A percentile compares a stretch with the other conserved stretches of the same genome.
Conservation (phyloP, 192 early-diverging fungal genomes). For the Tieghemiomyces parasiticus region DNA sequence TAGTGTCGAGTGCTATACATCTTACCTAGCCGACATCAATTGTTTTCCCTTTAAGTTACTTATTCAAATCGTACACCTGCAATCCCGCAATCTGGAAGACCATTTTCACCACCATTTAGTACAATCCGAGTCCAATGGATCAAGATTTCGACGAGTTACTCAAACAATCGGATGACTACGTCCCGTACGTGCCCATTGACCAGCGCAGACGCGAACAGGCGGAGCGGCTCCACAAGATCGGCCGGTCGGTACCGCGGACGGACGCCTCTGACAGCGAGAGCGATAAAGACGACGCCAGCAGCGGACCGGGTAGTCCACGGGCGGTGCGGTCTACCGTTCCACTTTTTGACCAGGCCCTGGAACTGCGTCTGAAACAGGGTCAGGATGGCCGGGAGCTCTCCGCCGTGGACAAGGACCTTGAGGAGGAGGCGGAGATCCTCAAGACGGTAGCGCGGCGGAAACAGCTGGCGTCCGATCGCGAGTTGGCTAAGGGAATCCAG, state of each 20-base stretch:
- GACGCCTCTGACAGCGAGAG: constrained; percentile 18
- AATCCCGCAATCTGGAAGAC: too few relatives aligned
- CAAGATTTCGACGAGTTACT: neutral
- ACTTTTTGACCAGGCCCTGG: constrained; percentile 75
- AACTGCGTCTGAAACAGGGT: constrained; percentile 45
- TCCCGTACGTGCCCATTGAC: constrained; percentile 62
- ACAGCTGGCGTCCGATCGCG: constrained; percentile 67
- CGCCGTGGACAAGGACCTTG: constrained; percentile 63
- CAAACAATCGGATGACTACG: constrained; percentile 37
- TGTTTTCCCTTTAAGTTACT: too few relatives aligned
- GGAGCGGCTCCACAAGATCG: constrained; percentile 21
- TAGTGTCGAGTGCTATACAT: too few relatives aligned
- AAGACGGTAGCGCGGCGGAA: constrained; percentile 66
- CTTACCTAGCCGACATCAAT: too few relatives aligned
- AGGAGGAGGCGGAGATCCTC: constrained; percentile 70
- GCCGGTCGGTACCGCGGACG: constrained; percentile 14
- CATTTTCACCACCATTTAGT: too few relatives aligned
- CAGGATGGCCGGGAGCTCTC: constrained; percentile 44
- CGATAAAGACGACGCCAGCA: constrained; percentile 29
- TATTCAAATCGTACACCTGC: too few relatives aligned
- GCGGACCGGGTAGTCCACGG: constrained; percentile 11
- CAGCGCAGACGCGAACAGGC: constrained; percentile 43
- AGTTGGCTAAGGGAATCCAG: constrained; percentile 70
- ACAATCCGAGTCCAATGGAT: too few relatives aligned
- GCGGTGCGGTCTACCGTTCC: constrained; percentile 50